Evolutionary conservation across 2,329 filamentous ascomycete genomes (phyloP), one percentile per base, ranked within the genome.

Genomic region (Beauveria sp.): DNA sequence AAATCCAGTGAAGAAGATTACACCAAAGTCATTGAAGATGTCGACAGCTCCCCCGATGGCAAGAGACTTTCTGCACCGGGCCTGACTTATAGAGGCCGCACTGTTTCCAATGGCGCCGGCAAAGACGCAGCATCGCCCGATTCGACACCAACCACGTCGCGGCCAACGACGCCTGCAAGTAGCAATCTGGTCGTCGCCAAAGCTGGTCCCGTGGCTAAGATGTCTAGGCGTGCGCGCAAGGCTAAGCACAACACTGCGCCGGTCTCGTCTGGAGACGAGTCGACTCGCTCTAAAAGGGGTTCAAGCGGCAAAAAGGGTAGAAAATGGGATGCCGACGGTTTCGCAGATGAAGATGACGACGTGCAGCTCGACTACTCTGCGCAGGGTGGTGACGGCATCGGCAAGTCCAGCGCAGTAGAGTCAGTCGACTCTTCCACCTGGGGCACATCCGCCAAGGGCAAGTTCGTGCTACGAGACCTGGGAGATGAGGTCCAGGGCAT

Each of bases 401-500:
- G 77, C 45, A 81, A 83, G 54, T 79, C 81, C 18, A 80, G 84
- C 24, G 82, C 83, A 10, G 75, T 96, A 3, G 90, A 96, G 68
- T 83, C 85, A 47, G 86, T 97, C 38, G 86, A 91, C 64, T 83
- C 89, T 56, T 85, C 87, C 14, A 86, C 90, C 1, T 97, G 92
- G 91, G 95, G 95, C 42, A 90, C 84, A 42, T 96, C 90, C 16
- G 84, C 83, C 58, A 93, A 93, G 76, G 95, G 95, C 57, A 90
- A 97, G 71, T 99, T 98, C 69, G 88, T 98, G 54, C 79, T 99
- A 65, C 96, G 90, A 70, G 95, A 99, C 69, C 77, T 99, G 7
- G 93, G 93, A 64, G 91, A 96, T 66, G 92, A 99, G 75, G 91
- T 99, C 18, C 88, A 96, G 69, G 88, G 86, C 42, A 97, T 99